Base-by-base conservation (phyloP, 2,329 filamentous ascomycete species). In the Hymenoscyphus repandus region DNA sequence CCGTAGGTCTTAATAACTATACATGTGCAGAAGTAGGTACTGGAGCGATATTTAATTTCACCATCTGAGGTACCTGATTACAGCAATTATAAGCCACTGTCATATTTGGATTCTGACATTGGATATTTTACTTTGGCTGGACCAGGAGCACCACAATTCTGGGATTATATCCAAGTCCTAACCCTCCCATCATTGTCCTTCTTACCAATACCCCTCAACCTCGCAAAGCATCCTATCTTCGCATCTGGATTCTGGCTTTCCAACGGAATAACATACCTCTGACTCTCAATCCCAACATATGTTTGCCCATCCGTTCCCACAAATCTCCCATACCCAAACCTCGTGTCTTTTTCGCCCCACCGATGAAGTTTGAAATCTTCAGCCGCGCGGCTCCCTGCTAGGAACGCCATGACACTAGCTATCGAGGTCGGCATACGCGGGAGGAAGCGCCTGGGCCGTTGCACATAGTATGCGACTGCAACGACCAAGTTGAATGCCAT, bases 351-450 rank as follows among this genome's bases (percentile, higher is more conserved):
- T 11, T 50, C 52, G 10, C 52, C 1, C 33, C 12, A 34, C 18
- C 22, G 33, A 17, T 49, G 37, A 33, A 15, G 38, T 13, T n/a
- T 41, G 13, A 70, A 60, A 30, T 75, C 73, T 12, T 64, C 50
- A 0, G 76, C 56, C 0, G 73, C 68, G 0, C 68, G 58, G 49
- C 78, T 79, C 0, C 74, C 72, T 0, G 75, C 73, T 2, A 78
- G 68, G 34, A 74, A 74, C 0, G 73, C 70, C 0, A 82, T 61
- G 0, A 75, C 53, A 0, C 75, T 72, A 0, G 70, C 79, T 0
- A 82, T 66, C 0, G 69, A 76, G 0, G 74, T 77, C 0, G 79
- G 79, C 62, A 82, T 65, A 0, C 75, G 66, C 0, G 77, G 72
- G 0, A 83, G 64, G 17, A 75, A 72, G 2, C 67, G 65, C 1